Evolutionary conservation across 225 moss, liverwort and hornwort genomes (phyloP).

Genomic region (Pseudisothecium myosuroides): DNA sequence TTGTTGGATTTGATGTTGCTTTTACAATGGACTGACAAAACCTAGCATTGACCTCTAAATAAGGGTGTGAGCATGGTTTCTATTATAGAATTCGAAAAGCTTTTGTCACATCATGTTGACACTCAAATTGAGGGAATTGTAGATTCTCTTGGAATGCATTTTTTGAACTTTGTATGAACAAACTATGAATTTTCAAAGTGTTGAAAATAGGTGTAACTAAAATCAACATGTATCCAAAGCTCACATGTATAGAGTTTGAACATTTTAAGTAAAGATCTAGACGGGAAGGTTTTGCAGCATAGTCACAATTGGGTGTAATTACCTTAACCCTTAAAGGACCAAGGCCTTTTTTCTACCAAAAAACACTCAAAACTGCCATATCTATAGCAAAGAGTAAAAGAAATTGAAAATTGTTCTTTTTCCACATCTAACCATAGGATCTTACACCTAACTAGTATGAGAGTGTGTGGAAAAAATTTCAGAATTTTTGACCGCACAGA

Average conservation of each 20-base stretch:
- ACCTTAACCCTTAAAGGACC: no score
- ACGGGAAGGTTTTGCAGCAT: not conserved
- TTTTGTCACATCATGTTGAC: rapidly evolving
- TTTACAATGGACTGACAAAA: not conserved
- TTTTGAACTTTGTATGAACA: not conserved
- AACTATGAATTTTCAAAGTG: not conserved
- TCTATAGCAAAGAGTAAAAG: no score
- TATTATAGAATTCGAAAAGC: rapidly evolving
- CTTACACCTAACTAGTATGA: no score
- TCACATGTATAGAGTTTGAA: not conserved
- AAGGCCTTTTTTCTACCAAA: no score
- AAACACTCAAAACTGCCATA: no score
- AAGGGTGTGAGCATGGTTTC: not conserved
- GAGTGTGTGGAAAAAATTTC: no score
- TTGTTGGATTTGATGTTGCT: not conserved
- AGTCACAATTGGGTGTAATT: not conserved
- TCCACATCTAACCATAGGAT: no score
- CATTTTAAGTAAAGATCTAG: not conserved
- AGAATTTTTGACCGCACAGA: no score
- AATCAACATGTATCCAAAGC: not conserved
- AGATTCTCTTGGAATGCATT: not conserved
- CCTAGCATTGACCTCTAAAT: not conserved
- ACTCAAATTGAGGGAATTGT: not conserved
- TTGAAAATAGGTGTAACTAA: not conserved
- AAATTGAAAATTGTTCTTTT: no score